Evolutionary conservation across 768 basidiomycete genomes (phyloP).

Genomic region (Rhodosporidiobolus sp.): DNA sequence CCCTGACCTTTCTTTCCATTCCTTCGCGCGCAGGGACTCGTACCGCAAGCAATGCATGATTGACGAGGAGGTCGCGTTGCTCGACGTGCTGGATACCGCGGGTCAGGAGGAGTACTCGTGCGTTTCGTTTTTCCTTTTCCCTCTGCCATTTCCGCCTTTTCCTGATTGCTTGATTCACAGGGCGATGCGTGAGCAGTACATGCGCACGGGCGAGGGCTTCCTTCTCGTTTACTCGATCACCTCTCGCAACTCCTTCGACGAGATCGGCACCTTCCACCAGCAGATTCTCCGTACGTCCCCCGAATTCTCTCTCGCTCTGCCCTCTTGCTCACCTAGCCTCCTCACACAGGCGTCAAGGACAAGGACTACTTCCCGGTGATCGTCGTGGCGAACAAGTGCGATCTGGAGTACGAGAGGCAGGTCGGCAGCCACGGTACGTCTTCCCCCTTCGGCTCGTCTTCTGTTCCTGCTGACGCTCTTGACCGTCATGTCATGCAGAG

Average conservation of each 20-base stretch:
- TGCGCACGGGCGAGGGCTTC: slow-evolving; percentile 69
- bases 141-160: not conserved
- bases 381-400: slow-evolving; percentile 55
- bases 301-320: no score
- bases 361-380: slow-evolving; percentile 53
- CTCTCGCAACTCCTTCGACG: slow-evolving; percentile 54
- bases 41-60: slow-evolving; percentile 68
- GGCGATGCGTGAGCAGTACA: slow-evolving; percentile 99
- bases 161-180: slow-evolving; percentile 50
- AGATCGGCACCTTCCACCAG: slow-evolving; percentile 52
- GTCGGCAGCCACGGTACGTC: slow-evolving; percentile 75
- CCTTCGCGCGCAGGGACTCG: slow-evolving; percentile 70
- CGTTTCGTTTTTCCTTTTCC: slow-evolving; percentile 47
- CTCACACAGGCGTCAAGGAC: slow-evolving; percentile 50
- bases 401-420: slow-evolving; percentile 50
- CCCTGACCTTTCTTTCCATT: not conserved
- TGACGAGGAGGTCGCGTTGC: slow-evolving; percentile 53
- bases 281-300: slow-evolving; percentile 50
- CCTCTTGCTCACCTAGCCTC: no score
- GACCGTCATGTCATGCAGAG: slow-evolving; percentile 63
- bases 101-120: slow-evolving; percentile 89
- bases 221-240: slow-evolving; percentile 56
- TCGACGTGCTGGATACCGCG: slow-evolving; percentile 57
- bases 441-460: not conserved
- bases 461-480: not conserved